phyloP scores from a whole-genome alignment of 1,284 basidiomycete species.

The Moniliophthora roreri region DNA sequence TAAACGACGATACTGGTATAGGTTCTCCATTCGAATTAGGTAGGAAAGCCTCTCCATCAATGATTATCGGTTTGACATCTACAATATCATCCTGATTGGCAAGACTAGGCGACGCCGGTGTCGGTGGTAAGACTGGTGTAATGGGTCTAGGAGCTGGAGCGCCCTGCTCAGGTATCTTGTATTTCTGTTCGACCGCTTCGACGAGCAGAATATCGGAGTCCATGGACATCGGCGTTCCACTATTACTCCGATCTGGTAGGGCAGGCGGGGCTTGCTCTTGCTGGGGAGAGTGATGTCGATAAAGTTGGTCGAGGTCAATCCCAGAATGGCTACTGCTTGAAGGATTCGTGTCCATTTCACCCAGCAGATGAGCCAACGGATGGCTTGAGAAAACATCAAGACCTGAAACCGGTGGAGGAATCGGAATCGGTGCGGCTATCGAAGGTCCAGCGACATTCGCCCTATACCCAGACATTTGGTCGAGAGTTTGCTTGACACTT shows the following conservation, averaged over 20 bases:
- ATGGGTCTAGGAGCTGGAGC: background rate
- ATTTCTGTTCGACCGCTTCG: background rate
- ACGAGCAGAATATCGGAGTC: background rate
- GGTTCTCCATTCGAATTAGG: no score
- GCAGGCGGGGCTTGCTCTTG: background rate
- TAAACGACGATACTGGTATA: no score
- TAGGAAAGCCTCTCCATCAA: no score
- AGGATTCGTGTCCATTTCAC: background rate
- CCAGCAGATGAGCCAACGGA: background rate
- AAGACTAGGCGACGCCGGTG: no score
- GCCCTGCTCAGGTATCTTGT: background rate
- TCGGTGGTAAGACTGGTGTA: no score
- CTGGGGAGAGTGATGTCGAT: background rate
- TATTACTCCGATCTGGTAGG: background rate
- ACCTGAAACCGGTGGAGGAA: no score
- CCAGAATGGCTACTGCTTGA: background rate
- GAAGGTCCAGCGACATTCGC: no score
- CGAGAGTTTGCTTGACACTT: no score
- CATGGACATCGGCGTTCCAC: constrained; percentile 4
- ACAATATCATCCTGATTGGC: no score
- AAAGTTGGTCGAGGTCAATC: background rate
- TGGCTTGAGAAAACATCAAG: background rate
- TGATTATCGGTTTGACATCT: no score
- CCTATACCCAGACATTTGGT: no score
- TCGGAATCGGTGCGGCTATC: no score